Base-by-base conservation (phyloP, 192 early-diverging fungal species). In the Backusella circina region DNA sequence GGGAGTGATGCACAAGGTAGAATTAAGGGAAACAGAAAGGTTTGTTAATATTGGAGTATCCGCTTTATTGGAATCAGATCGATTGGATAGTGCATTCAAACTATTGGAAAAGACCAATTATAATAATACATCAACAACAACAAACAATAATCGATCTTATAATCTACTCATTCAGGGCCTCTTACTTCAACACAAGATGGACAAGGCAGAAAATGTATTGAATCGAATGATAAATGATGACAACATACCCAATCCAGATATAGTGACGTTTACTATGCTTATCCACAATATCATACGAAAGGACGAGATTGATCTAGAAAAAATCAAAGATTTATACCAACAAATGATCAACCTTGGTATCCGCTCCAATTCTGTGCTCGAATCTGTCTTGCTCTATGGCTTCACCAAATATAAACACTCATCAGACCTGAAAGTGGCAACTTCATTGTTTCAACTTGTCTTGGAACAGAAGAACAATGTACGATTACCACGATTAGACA, bases 221-320 rank as follows among this genome's bases (percentile, higher is more conserved):
- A 26, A 70, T 5, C 35, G 33, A 30, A 76, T 81, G 79, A 36
- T 67, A 23, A 57, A 33, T 0, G 50, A 76, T 41, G 50, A 66
- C 6, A 44, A 65, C 31, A 65, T 74, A 38, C 79, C 79, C 7
- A 28, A 67, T 5, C 79, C 79, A 2, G 75, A 81, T 54, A 28
- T 77, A 32, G 69, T 77, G 26, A 77, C 67, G 6, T 81, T 71
- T 39, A 77, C 79, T 3, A 74, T 72, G 0, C 57, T 81, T 26
- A 81, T 81, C 18, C 72, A 81, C 51, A 72, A 67, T 5, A 67
- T 77, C 66, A 65, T 81, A 23, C 68, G 72, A 10, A 44, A 23
- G 12, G 54, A 37, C 26, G 41, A 71, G 23, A 32, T 64, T 16
- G 39, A 73, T 35, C 9, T 73, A 10, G 33, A 32, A 7, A 15